Evolutionary conservation across 129 eudicot genomes (phyloP), one percentile per base, ranked within the genome.

Genomic region (Flaveria ramosissima): DNA sequence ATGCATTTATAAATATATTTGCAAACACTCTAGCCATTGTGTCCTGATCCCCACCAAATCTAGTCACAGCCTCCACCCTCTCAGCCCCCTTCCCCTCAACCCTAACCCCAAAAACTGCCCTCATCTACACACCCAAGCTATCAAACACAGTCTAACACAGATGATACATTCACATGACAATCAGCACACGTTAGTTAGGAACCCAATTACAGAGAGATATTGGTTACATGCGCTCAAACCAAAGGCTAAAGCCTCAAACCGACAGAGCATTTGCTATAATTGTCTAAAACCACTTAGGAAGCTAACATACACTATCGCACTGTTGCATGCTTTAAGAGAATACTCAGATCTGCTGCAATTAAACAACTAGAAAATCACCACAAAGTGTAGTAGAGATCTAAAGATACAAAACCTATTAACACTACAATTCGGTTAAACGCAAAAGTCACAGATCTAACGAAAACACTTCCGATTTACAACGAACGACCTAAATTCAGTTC

Each of bases 401-500:
- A 51, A 3, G 23, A 8, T 21, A 7, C 5, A 47, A 19, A 73
- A 6, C 5, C n/a, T 73, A 7, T 14, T 9, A 15, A 9, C 46
- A 62, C 30, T 72, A n/a, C 39, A 62, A 50, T 50, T 36, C 51
- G 52, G 17, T 78, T 39, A 32, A 50, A 53, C 9, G 46, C 21
- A 41, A 61, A 48, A 60, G 43, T 5, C 52, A 23, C 78, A 67
- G 83, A 78, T 78, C 82, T 72, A 65, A 39, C 47, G 63, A 24
- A 9, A 9, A 52, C 26, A 78, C 82, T 46, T 64, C 13, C 24
- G 76, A 60, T 78, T 46, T 65, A 78, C 71, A 48, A 36, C 55
- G n/a, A 6, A 51, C 16, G 41, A 12, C 63, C 80, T 48, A 46
- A 71, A 71, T 61, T 71, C 64, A 71, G 77, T 19, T 64, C 80